Evolutionary conservation across 2,329 filamentous ascomycete genomes (phyloP).

Genomic region (Neobulgaria alba): DNA sequence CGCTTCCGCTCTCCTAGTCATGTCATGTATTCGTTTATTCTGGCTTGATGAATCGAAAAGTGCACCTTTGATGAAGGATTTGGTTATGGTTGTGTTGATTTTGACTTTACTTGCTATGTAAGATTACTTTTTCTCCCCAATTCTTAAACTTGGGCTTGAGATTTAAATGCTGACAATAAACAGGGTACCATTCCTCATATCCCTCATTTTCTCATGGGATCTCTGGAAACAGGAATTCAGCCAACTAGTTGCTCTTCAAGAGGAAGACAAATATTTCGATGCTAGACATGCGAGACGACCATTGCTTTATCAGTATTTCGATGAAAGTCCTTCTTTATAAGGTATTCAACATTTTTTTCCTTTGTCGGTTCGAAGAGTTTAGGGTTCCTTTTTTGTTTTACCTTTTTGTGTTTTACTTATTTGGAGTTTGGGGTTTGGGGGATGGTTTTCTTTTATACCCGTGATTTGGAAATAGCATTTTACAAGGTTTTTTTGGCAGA

Average conservation of each 20-base stretch:
- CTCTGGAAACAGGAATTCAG: background rate
- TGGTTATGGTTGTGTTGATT: background rate
- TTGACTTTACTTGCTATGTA: background rate
- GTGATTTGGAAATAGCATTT: too few relatives aligned
- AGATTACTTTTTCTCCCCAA: background rate
- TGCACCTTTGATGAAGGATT: background rate
- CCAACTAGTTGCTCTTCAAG: background rate
- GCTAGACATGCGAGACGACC: background rate
- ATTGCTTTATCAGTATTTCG: background rate
- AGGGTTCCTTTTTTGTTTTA: too few relatives aligned
- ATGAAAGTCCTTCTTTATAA: too few relatives aligned
- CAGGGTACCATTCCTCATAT: background rate
- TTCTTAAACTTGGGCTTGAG: background rate
- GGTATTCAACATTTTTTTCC: too few relatives aligned
- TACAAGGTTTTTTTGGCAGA: too few relatives aligned
- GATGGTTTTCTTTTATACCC: too few relatives aligned
- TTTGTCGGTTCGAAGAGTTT: too few relatives aligned
- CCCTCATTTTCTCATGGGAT: background rate
- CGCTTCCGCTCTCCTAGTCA: slow-evolving; percentile 1
- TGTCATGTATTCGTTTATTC: background rate
- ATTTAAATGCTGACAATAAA: background rate
- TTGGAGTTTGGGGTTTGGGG: too few relatives aligned
- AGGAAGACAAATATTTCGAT: background rate
- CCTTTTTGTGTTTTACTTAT: too few relatives aligned
- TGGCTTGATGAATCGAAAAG: background rate